Conservation (phyloP, 306 rosid species). For the Fragaria nilgerrensis region DNA sequence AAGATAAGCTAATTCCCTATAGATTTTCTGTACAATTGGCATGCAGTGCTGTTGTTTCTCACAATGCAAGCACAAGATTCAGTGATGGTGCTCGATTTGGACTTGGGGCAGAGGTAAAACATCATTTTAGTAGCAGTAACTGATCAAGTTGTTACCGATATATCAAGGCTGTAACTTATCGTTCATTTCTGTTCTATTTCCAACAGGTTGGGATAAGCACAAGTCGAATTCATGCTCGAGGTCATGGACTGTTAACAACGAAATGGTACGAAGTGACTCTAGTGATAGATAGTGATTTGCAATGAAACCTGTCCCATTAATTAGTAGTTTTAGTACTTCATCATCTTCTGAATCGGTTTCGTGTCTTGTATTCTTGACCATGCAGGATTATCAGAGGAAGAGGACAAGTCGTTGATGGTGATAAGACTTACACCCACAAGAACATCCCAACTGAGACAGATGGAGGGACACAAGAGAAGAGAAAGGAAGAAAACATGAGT, state of each 20-base stretch:
- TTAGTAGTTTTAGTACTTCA: neutral
- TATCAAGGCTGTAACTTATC: constrained; percentile 3
- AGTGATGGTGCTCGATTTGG: constrained; percentile 97
- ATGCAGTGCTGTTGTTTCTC: constrained; percentile 91
- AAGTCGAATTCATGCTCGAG: constrained; percentile 90
- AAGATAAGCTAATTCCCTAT: neutral
- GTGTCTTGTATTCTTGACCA: neutral
- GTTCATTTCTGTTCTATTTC: constrained; percentile 8
- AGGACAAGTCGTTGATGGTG: constrained; percentile 88
- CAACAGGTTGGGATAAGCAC: constrained; percentile 90
- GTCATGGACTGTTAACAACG: constrained; percentile 68
- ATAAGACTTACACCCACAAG: constrained; percentile 23
- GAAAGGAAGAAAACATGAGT: too few relatives aligned
- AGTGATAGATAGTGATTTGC: neutral
- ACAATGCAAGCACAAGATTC: constrained; percentile 95
- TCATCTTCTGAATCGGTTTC: neutral
- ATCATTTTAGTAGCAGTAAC: neutral
- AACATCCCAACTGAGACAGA: too few relatives aligned
- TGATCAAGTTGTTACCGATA: neutral
- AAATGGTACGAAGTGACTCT: constrained; percentile 58
- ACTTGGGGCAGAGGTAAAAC: constrained; percentile 84
- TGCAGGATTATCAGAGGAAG: constrained; percentile 89
- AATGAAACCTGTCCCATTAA: neutral
- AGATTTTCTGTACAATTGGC: constrained; percentile 20
- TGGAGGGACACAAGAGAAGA: too few relatives aligned